phyloP scores from a whole-genome alignment of 1,284 basidiomycete species.

The Malassezia nana region DNA sequence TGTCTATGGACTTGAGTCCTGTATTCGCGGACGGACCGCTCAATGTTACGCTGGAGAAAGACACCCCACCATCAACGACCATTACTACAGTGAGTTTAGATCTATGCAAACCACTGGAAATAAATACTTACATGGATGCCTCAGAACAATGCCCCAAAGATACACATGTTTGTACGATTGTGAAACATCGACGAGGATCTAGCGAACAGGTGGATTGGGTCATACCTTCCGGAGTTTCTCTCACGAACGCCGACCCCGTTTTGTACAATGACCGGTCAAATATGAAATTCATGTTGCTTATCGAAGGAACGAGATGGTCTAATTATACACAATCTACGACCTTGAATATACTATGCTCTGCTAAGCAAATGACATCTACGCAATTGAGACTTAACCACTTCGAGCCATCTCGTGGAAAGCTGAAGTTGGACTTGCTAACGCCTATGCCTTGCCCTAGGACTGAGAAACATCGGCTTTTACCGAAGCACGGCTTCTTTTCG shows the following conservation, averaged over 20 bases:
- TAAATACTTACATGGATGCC: not conserved
- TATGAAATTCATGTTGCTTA: not conserved
- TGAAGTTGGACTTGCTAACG: not conserved
- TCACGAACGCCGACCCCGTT: too few relatives aligned
- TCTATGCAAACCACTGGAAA: slow-evolving; percentile 7
- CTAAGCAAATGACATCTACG: not conserved
- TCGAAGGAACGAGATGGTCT: not conserved
- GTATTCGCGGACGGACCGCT: slow-evolving; percentile 1
- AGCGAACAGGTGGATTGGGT: slow-evolving; percentile 1
- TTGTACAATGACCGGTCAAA: too few relatives aligned
- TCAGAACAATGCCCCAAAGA: slow-evolving; percentile 1
- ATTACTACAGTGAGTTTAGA: slow-evolving; percentile 18
- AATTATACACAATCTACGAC: not conserved
- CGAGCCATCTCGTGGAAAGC: not conserved
- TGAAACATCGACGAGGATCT: not conserved
- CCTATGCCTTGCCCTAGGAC: not conserved
- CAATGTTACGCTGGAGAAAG: not conserved
- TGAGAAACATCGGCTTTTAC: not conserved
- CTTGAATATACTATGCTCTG: not conserved
- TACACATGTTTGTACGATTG: slow-evolving; percentile 5
- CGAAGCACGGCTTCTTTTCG: not conserved
- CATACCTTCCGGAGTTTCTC: not conserved
- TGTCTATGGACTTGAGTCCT: not conserved
- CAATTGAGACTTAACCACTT: not conserved
- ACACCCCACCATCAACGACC: slow-evolving; percentile 22